Conservation (phyloP, 2,329 filamentous ascomycete species). For the Pyrenophora seminiperda region DNA sequence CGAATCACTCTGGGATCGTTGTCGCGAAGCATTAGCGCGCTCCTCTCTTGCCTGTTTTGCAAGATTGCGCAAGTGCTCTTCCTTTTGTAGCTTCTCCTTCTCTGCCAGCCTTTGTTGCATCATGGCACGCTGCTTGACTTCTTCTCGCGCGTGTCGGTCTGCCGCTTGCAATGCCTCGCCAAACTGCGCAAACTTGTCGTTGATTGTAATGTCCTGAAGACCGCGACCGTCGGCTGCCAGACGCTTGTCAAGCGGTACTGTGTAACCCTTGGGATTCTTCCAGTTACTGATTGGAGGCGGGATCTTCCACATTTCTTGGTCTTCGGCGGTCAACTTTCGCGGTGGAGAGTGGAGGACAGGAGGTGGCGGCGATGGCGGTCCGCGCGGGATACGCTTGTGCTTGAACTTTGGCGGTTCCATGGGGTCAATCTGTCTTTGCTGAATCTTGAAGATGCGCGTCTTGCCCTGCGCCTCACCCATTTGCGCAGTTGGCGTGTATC, state of each 20-base stretch:
- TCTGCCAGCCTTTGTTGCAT: constrained; percentile 98
- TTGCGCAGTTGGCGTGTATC: constrained; percentile 94
- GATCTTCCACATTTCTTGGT: constrained; percentile 96
- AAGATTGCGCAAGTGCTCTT: constrained; percentile 84
- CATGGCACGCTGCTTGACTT: constrained; percentile 85
- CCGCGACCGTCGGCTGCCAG: constrained; percentile 91
- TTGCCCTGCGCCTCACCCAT: constrained; percentile 89
- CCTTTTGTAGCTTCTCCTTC: constrained; percentile 93
- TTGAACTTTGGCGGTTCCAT: constrained; percentile 99
- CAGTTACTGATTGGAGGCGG: constrained; percentile 92
- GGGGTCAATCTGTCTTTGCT: constrained; percentile 89
- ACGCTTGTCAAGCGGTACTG: constrained; percentile 92
- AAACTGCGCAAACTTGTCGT: constrained; percentile 97
- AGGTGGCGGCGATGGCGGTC: constrained; percentile 88
- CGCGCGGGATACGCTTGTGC: constrained; percentile 95
- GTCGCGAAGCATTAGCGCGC: constrained; percentile 58
- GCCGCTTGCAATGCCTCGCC: constrained; percentile 93
- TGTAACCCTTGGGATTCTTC: constrained; percentile 99
- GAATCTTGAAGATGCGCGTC: constrained; percentile 98
- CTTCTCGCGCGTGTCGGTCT: constrained; percentile 91
- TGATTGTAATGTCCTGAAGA: constrained; percentile 91
- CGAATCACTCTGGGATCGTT: constrained; percentile 51
- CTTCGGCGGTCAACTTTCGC: constrained; percentile 91
- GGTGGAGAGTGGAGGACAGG: constrained; percentile 95
- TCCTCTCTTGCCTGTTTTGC: constrained; percentile 93